Conservation (phyloP, 2,329 filamentous ascomycete genomes). For the Paraphaeosphaeria sporulosa region DNA sequence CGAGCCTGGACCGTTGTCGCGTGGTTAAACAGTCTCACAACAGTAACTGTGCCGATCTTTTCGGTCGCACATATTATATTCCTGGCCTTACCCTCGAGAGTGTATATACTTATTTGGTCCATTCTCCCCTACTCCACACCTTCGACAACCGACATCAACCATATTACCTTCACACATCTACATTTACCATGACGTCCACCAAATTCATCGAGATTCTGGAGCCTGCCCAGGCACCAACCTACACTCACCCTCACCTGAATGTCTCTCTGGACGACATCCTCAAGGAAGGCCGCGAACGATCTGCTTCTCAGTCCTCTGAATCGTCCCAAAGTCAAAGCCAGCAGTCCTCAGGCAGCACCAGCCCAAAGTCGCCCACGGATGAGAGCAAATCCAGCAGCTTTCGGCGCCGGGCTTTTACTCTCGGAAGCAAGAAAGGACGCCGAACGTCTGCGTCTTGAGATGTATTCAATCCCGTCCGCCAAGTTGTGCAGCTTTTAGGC, state of each 20-base stretch:
- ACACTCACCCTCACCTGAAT: conserved; percentile 49
- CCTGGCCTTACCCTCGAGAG: conserved; percentile 15
- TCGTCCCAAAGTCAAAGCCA: conserved; percentile 29
- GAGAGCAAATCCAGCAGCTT: conserved; percentile 35
- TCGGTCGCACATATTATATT: conserved; percentile 7
- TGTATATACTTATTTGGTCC: conserved; percentile 10
- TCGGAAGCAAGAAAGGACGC: conserved; percentile 44
- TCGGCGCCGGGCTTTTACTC: conserved; percentile 36
- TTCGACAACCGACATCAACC: background rate
- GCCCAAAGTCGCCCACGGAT: conserved; percentile 37
- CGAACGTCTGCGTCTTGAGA: conserved; percentile 24
- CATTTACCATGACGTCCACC: conserved; percentile 37
- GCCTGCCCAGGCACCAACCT: conserved; percentile 39
- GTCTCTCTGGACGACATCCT: conserved; percentile 51
- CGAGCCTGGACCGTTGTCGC: conserved; percentile 18
- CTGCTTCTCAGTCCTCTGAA: conserved; percentile 41
- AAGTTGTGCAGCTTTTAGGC: background rate
- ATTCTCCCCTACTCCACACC: background rate
- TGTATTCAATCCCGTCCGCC: background rate
- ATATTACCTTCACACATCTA: background rate
- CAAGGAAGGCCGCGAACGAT: conserved; percentile 46
- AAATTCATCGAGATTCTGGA: conserved; percentile 51
- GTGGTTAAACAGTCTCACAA: conserved; percentile 1
- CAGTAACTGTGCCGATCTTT: conserved; percentile 9
- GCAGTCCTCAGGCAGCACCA: conserved; percentile 31